Conservation (phyloP, 2,329 filamentous ascomycete species). For the Zarea fungicola region DNA sequence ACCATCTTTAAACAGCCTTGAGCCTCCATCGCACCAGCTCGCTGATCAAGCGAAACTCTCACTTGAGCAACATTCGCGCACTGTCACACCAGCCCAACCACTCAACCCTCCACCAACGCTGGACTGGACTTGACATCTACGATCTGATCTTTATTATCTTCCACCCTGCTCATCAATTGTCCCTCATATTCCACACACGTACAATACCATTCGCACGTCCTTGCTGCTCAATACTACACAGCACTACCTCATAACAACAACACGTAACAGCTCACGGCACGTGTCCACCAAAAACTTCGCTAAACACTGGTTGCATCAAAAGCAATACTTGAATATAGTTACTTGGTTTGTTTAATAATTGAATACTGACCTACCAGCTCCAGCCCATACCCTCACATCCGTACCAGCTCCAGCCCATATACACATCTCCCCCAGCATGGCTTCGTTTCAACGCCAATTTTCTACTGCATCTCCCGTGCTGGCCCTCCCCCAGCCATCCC, state of each 20-base stretch:
- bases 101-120: not conserved
- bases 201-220: not conserved
- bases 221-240: not conserved
- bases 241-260: too few relatives aligned
- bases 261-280: not conserved
- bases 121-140: not conserved
- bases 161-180: not conserved
- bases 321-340: not conserved
- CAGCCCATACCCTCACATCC: not conserved
- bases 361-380: conserved; percentile 3
- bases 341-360: conserved; percentile 6
- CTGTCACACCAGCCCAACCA: not conserved
- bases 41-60: not conserved
- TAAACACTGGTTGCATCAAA: not conserved
- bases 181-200: not conserved
- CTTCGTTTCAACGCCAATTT: conserved; percentile 28
- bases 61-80: conserved; percentile 1
- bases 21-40: conserved; percentile 5
- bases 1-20: conserved; percentile 6
- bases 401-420: not conserved
- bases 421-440: conserved; percentile 19
- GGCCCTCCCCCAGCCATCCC: conserved; percentile 39
- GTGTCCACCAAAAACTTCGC: not conserved
- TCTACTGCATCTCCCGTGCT: conserved; percentile 34
- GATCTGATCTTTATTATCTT: not conserved